A percentile compares a stretch with the other conserved stretches of the same genome.
Evolutionary conservation across 176 grass and related monocot genomes (phyloP).

Genomic region (Bonia amplexicaulis): DNA sequence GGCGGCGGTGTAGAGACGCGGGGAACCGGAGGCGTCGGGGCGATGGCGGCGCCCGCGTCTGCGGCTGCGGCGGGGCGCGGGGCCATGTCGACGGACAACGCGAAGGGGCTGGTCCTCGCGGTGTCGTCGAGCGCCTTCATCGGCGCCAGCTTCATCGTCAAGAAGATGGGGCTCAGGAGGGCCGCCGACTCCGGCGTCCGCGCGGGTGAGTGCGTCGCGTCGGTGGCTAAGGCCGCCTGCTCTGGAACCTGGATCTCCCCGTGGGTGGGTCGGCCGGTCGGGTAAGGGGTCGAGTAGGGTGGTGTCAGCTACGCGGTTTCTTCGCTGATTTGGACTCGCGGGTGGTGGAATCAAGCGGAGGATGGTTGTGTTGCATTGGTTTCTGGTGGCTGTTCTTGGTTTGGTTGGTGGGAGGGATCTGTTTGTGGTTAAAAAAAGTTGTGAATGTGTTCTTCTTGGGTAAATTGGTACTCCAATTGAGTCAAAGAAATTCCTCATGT

Average conservation of each 20-base stretch:
- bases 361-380: neutral
- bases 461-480: neutral
- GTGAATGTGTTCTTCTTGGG: neutral
- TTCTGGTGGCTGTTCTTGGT: constrained; percentile 15
- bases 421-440: neutral
- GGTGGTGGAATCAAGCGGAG: constrained; percentile 1
- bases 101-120: constrained; percentile 69
- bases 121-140: constrained; percentile 92
- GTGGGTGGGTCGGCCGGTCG: neutral
- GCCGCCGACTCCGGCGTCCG: constrained; percentile 68
- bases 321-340: neutral
- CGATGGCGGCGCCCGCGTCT: constrained; percentile 37
- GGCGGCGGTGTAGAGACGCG: neutral
- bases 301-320: neutral
- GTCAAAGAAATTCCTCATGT: neutral
- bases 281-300: neutral
- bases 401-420: constrained; percentile 34
- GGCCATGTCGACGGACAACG: constrained; percentile 80
- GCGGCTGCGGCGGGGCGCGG: constrained; percentile 8
- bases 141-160: constrained; percentile 94
- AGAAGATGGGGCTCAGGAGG: constrained; percentile 87
- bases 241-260: constrained; percentile 29
- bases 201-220: constrained; percentile 46
- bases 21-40: neutral
- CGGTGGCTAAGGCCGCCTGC: neutral